Conservation (phyloP, 345 rosid species). For the Cardamine resedifolia region DNA sequence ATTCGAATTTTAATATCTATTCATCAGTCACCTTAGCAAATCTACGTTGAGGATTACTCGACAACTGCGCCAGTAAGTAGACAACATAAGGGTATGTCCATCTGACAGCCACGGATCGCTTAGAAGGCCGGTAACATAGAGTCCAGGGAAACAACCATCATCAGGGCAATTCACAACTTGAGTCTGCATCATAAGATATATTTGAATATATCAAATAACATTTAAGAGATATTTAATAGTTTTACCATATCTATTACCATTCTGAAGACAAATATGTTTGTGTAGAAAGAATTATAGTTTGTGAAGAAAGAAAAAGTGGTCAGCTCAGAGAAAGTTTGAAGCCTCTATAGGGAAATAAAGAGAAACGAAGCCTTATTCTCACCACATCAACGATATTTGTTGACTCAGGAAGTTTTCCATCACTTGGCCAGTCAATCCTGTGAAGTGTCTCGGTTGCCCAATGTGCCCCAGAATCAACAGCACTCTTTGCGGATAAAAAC, state of each 20-base stretch:
- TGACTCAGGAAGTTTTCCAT: constrained; percentile 45
- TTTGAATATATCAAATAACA: constrained; percentile 8
- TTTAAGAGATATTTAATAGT: neutral
- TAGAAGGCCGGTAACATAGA: constrained; percentile 54
- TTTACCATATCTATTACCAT: neutral
- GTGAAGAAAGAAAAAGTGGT: neutral
- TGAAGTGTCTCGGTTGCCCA: constrained; percentile 72
- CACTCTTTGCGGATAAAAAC: constrained; percentile 23
- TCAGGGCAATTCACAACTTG: constrained; percentile 65
- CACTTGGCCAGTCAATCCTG: constrained; percentile 71
- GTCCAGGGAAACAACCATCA: constrained; percentile 85
- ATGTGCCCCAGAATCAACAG: constrained; percentile 84
- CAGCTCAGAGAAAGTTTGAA: neutral
- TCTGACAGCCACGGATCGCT: constrained; percentile 88
- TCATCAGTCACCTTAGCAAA: constrained; percentile 53
- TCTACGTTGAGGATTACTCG: constrained; percentile 71
- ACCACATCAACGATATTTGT: constrained; percentile 70
- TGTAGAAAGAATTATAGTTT: constrained; percentile 7
- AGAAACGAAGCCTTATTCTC: constrained; percentile 30
- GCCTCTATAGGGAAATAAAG: neutral
- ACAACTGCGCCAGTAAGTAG: constrained; percentile 72
- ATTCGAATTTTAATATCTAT: neutral
- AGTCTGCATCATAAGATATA: constrained; percentile 50
- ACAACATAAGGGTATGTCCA: constrained; percentile 69
- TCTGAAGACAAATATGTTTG: neutral